Percentiles rank a stretch among this genome's conserved stretches.
phyloP scores from a whole-genome alignment of 768 basidiomycete genomes.

The Xerocomellus chrysenteron region DNA sequence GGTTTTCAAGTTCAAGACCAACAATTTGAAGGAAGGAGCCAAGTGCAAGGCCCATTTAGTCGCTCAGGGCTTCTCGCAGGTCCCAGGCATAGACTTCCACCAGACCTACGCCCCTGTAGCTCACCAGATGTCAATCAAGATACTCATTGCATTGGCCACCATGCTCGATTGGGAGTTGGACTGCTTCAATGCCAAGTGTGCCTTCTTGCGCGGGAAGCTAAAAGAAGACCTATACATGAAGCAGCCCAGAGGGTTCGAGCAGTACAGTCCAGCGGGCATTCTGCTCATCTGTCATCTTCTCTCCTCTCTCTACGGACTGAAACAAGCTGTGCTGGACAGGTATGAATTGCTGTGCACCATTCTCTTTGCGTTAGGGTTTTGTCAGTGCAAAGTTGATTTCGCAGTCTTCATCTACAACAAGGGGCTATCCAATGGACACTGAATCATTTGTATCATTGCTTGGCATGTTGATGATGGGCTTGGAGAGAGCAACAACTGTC shows the following conservation, averaged over 20 bases:
- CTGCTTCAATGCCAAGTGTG: not conserved
- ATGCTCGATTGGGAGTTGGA: conserved; percentile 4
- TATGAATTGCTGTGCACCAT: conserved; percentile 18
- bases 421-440: accelerated
- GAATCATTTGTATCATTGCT: conserved; percentile 3
- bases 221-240: conserved; percentile 33
- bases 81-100: not conserved
- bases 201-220: conserved; percentile 6
- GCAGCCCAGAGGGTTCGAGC: conserved; percentile 34
- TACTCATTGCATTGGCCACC: not conserved
- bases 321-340: not conserved
- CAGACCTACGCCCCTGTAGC: conserved; percentile 21
- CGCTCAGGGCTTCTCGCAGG: no score
- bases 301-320: not conserved
- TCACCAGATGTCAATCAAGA: not conserved
- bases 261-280: not conserved
- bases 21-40: no score
- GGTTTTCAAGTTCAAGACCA: no score
- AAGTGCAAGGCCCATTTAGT: no score
- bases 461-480: conserved; percentile 13
- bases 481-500: not conserved
- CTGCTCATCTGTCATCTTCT: no score
- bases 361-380: not conserved
- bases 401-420: not conserved
- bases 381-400: not conserved